Evolutionary conservation across 2,329 filamentous ascomycete species (phyloP).

Genomic region (Microsporum canis): DNA sequence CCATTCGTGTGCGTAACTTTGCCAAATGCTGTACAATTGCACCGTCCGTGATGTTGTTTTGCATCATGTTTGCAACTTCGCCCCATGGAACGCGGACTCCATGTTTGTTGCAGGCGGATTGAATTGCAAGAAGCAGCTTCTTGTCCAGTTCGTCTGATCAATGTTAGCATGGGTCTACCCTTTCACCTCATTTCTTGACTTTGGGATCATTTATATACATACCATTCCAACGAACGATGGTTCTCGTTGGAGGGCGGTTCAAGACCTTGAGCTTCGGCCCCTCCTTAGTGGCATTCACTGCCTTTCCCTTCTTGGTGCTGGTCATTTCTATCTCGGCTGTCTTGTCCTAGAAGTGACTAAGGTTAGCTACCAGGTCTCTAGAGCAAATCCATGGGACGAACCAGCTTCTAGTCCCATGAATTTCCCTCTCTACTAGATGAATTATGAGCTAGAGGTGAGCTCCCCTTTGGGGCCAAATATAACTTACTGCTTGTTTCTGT

Average conservation of each 20-base stretch:
- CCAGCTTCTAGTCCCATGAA: not conserved
- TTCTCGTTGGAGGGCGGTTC: slow-evolving; percentile 24
- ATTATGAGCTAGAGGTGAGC: not conserved
- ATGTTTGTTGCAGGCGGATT: slow-evolving; percentile 30
- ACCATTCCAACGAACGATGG: slow-evolving; percentile 36
- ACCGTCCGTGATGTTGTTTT: slow-evolving; percentile 31
- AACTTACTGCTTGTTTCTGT: not conserved
- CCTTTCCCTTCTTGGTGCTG: not conserved
- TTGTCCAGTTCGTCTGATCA: slow-evolving; percentile 33
- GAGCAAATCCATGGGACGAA: not conserved
- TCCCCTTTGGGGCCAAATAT: not conserved
- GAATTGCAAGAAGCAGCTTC: slow-evolving; percentile 32
- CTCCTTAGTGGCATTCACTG: not conserved
- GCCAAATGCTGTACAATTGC: slow-evolving; percentile 38
- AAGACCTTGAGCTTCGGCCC: not conserved
- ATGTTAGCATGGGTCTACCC: slow-evolving; percentile 13
- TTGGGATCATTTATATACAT: slow-evolving; percentile 13
- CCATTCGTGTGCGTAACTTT: slow-evolving; percentile 32
- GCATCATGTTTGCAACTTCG: slow-evolving; percentile 31
- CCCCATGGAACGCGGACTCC: slow-evolving; percentile 35
- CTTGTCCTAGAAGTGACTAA: not conserved
- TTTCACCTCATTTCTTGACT: not conserved
- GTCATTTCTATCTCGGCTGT: not conserved
- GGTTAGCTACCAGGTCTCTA: not conserved
- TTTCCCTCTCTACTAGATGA: not conserved